phyloP scores from a whole-genome alignment of 495 filamentous ascomycete genomes.

The Daldinia vernicosa region DNA sequence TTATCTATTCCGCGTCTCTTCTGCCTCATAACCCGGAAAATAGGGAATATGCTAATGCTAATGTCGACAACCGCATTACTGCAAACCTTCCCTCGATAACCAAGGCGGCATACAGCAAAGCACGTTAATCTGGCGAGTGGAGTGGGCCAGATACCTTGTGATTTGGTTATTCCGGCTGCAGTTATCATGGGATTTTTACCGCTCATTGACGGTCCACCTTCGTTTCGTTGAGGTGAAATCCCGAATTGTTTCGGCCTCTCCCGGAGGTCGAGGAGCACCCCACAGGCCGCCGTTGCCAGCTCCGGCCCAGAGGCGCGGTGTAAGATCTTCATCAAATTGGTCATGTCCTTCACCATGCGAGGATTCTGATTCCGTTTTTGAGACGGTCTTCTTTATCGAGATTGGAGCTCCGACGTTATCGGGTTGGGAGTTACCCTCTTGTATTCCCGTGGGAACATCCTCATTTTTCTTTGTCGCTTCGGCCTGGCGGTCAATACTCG shows the following conservation, averaged over 20 bases:
- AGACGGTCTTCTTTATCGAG: neutral
- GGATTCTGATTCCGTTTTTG: slow-evolving; percentile 13
- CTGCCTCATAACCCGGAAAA: neutral
- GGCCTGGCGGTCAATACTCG: slow-evolving; percentile 55
- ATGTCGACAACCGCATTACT: neutral
- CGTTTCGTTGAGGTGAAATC: slow-evolving; percentile 53
- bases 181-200: slow-evolving; percentile 20
- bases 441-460: neutral
- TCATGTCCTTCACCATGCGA: slow-evolving; percentile 41
- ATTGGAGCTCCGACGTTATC: neutral
- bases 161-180: neutral
- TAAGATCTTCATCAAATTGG: slow-evolving; percentile 29
- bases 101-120: neutral
- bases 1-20: neutral
- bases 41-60: neutral
- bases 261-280: slow-evolving; percentile 48
- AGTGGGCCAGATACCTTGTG: neutral
- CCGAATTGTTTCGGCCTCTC: slow-evolving; percentile 49
- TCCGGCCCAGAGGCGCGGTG: slow-evolving; percentile 38
- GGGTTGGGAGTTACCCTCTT: slow-evolving; percentile 8
- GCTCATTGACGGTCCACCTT: slow-evolving; percentile 58
- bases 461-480: slow-evolving; percentile 6
- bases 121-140: neutral
- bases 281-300: slow-evolving; percentile 49
- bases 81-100: neutral